A percentile compares a stretch with the other conserved stretches of the same genome.
phyloP scores from a whole-genome alignment of 2,329 filamentous ascomycete genomes.

The Aspergillus intermedius region DNA sequence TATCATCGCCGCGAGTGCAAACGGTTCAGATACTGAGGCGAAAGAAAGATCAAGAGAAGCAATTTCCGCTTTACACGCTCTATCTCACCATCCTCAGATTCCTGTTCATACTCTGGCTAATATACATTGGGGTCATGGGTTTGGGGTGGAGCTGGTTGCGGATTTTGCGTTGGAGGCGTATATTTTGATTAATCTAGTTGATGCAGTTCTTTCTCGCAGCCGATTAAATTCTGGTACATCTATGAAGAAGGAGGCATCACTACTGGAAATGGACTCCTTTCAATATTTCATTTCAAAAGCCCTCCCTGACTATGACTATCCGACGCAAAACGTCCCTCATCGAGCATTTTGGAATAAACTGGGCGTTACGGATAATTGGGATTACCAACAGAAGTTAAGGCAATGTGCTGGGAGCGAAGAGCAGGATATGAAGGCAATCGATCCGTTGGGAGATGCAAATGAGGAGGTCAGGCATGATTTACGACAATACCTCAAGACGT shows the following conservation, averaged over 20 bases:
- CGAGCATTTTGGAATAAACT: slow-evolving; percentile 1
- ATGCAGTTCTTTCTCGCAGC: background rate
- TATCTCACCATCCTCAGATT: slow-evolving; percentile 1
- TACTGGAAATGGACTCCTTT: slow-evolving; percentile 1
- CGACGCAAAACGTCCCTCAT: slow-evolving; percentile 2
- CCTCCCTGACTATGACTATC: slow-evolving; percentile 1
- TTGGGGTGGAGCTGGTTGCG: background rate
- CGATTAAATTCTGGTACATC: background rate
- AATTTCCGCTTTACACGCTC: background rate
- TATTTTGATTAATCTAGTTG: slow-evolving; percentile 1
- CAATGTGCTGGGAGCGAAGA: too few species aligned
- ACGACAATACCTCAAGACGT: slow-evolving; percentile 1
- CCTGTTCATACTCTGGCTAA: background rate
- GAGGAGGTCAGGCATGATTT: background rate
- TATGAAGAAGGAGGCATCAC: background rate
- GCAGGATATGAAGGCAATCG: background rate
- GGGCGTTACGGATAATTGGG: background rate
- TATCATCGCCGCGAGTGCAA: background rate
- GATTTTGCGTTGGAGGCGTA: slow-evolving; percentile 2
- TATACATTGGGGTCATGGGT: slow-evolving; percentile 1
- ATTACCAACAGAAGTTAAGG: background rate
- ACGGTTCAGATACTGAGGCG: background rate
- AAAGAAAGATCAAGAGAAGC: background rate
- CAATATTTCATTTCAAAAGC: background rate
- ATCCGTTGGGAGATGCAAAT: background rate